A percentile compares a stretch with the other conserved stretches of the same genome.
Evolutionary conservation across 805 yeast species (phyloP).

Genomic region (Lipomyces starkeyi): DNA sequence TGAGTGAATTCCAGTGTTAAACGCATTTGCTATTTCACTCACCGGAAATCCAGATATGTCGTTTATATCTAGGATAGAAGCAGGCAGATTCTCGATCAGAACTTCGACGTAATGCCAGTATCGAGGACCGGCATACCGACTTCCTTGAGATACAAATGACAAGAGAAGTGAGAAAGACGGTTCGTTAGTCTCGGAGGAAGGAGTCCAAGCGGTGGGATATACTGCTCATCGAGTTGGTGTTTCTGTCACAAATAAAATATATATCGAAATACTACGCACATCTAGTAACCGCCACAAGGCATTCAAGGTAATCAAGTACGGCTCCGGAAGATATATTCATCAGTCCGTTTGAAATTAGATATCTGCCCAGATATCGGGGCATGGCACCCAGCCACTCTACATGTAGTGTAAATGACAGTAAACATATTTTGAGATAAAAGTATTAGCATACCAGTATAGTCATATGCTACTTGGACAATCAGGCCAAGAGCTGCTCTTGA

Average conservation of each 20-base stretch:
- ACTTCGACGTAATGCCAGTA: slow-evolving; percentile 28
- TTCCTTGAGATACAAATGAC: slow-evolving; percentile 30
- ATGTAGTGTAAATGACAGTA: background rate
- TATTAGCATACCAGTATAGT: slow-evolving; percentile 15
- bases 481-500: slow-evolving; percentile 24
- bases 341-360: slow-evolving; percentile 30
- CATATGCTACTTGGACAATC: slow-evolving; percentile 24
- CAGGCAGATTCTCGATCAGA: slow-evolving; percentile 28
- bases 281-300: slow-evolving; percentile 24
- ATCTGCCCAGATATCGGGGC: slow-evolving; percentile 19
- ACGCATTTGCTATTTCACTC: slow-evolving; percentile 11
- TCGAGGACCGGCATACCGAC: slow-evolving; percentile 25
- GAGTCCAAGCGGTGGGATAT: slow-evolving; percentile 28
- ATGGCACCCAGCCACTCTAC: slow-evolving; percentile 27
- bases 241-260: background rate
- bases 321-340: slow-evolving; percentile 26
- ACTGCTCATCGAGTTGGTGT: slow-evolving; percentile 9
- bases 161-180: slow-evolving; percentile 27
- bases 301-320: slow-evolving; percentile 26
- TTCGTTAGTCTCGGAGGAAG: slow-evolving; percentile 13
- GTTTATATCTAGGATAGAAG: slow-evolving; percentile 15
- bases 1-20: slow-evolving; percentile 17
- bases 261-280: slow-evolving; percentile 14
- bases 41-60: slow-evolving; percentile 5
- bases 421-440: background rate